These are phyloP conservation scores for Mycocentrospora acerina DNA, from an alignment of 2,329 filamentous ascomycete genomes.

Conservation along the genomic window DNA sequence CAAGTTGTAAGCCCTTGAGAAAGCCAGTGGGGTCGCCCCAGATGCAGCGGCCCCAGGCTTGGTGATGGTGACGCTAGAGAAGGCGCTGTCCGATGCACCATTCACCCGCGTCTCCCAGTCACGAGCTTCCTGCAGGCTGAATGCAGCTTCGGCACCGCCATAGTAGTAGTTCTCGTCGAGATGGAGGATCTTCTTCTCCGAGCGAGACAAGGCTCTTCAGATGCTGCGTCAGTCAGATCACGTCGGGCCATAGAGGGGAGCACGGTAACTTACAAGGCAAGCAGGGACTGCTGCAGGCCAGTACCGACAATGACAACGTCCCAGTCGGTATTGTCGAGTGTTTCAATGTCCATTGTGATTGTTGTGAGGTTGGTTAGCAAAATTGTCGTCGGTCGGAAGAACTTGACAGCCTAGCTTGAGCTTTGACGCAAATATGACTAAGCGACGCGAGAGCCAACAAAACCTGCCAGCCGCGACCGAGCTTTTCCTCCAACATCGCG, in stretches of 20 bases:
- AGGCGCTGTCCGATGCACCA: conserved; percentile 20
- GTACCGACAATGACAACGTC: conserved; percentile 57
- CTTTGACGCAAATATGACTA: conserved; percentile 37
- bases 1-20: conserved; percentile 76
- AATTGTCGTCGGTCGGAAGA: conserved; percentile 21
- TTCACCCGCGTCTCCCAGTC: conserved; percentile 63
- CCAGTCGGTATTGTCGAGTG: conserved; percentile 53
- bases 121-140: conserved; percentile 80
- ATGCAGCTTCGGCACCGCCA: conserved; percentile 79
- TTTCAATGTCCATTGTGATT: conserved; percentile 53
- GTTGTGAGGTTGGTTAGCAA: conserved; percentile 7
- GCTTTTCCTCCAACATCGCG: conserved; percentile 33
- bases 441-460: conserved; percentile 25
- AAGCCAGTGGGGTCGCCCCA: conserved; percentile 50
- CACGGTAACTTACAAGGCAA: conserved; percentile 52
- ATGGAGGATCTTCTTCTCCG: conserved; percentile 87
- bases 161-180: conserved; percentile 87
- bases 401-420: conserved; percentile 16
- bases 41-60: conserved; percentile 23
- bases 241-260: conserved; percentile 31
- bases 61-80: conserved; percentile 37
- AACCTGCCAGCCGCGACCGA: conserved; percentile 19
- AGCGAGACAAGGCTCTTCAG: conserved; percentile 85
- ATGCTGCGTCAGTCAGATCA: conserved; percentile 71
- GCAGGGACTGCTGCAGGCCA: conserved; percentile 54